Evolutionary conservation across 1,284 basidiomycete genomes (phyloP), one percentile per base, ranked within the genome.

Genomic region (Takashimella koratensis): DNA sequence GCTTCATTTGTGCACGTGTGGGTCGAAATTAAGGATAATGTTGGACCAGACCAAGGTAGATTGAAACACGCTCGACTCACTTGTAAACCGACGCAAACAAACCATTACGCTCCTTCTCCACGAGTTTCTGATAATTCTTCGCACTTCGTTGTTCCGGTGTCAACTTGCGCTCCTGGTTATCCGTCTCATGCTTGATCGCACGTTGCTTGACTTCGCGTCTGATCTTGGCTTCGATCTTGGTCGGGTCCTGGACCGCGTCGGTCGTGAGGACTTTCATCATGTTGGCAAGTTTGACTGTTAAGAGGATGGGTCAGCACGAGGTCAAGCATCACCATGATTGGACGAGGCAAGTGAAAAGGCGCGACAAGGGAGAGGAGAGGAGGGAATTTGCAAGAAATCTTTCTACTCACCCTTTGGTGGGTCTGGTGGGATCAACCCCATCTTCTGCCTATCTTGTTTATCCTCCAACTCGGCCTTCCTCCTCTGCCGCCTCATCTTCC

Each of bases 241-340:
- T 98, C 1, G 96, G 76, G 71, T 98, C 96, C 79, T 93, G 89
- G 11, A 98, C 87, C 0, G 93, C 94, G 70, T 98, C 94, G 10
- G 90, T 90, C 0, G 95, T 96, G 40, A 98, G 80, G 12, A 99
- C 96, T 70, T 93, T 93, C 94, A 98, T 98, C 70, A 98, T 78
- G 76, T 99, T 99, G 43, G 89, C 85, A 53, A 98, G 80, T 47
- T 93, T 90, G 54, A 98, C 95, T 92, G 67, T 6, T 40, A 8
- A 45, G 16, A 36, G 30, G 30, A 36, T 36, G 16, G 8, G 16
- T 36, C 30, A 36, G 8, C 64, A 55, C 58, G 39, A 66, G 52
- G n/a, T n/a, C n/a, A n/a, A n/a, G n/a, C n/a, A n/a, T n/a, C n/a
- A n/a, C n/a, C n/a, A n/a, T n/a, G n/a, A n/a, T n/a, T n/a, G n/a